Conservation (phyloP, 441 rosid genomes). For the Euphorbia corollata region DNA sequence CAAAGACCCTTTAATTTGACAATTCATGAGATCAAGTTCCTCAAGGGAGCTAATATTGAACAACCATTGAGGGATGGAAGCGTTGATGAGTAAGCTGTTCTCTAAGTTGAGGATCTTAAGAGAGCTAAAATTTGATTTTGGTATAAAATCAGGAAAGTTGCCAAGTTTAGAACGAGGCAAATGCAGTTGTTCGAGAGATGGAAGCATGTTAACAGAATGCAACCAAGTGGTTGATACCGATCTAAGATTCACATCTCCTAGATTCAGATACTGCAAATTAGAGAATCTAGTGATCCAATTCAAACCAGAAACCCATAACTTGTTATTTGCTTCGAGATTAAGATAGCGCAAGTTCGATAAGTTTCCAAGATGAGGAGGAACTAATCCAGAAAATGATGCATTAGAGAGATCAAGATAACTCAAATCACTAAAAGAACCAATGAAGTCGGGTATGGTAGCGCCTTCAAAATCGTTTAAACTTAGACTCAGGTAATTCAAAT, state of each 20-base stretch:
- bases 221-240: slow-evolving; percentile 19
- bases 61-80: slow-evolving; percentile 12
- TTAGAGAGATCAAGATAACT: slow-evolving; percentile 24
- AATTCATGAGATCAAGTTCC: background rate
- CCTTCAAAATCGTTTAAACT: slow-evolving; percentile 20
- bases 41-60: slow-evolving; percentile 14
- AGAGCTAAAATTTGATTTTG: slow-evolving; percentile 14
- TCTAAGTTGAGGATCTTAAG: slow-evolving; percentile 12
- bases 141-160: slow-evolving; percentile 7
- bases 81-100: background rate
- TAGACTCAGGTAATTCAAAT: slow-evolving; percentile 16
- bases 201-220: slow-evolving; percentile 19
- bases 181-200: slow-evolving; percentile 22
- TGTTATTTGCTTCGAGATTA: slow-evolving; percentile 16
- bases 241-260: slow-evolving; percentile 19
- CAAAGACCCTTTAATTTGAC: background rate
- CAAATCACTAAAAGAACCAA: slow-evolving; percentile 10
- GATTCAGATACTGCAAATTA: slow-evolving; percentile 18
- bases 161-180: slow-evolving; percentile 13
- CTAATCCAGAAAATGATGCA: slow-evolving; percentile 23
- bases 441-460: slow-evolving; percentile 10
- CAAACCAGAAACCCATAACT: background rate
- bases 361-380: slow-evolving; percentile 32
- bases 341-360: slow-evolving; percentile 25
- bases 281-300: slow-evolving; percentile 13